Conservation (phyloP, 139 green algal species). For the Spirogloea muscicola region DNA sequence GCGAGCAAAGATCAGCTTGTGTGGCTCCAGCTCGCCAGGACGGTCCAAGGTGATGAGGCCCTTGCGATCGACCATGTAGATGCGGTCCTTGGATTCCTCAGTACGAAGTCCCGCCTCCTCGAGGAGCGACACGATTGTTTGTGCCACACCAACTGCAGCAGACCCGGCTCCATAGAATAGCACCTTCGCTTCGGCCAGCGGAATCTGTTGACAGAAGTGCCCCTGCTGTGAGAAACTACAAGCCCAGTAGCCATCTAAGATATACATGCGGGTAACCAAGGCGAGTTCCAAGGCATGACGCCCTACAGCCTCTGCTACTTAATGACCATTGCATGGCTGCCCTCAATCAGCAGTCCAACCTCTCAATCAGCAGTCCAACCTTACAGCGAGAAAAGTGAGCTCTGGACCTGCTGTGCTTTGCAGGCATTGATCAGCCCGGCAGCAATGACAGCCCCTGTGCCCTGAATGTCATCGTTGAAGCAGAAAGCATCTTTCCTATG, state of each 20-base stretch:
- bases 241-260: background rate
- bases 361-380: too few relatives aligned
- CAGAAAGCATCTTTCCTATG: conserved; percentile 8
- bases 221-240: background rate
- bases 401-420: background rate
- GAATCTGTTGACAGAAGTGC: background rate
- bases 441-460: conserved; percentile 15
- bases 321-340: too few relatives aligned
- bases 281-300: too few relatives aligned
- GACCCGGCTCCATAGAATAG: conserved; percentile 2
- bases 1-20: too few relatives aligned
- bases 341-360: too few relatives aligned
- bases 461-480: conserved; percentile 42
- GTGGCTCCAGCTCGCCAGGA: too few relatives aligned
- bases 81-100: background rate
- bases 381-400: background rate
- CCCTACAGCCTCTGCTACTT: too few relatives aligned
- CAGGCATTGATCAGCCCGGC: conserved; percentile 13
- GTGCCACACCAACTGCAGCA: background rate
- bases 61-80: too few relatives aligned
- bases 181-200: background rate
- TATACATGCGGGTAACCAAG: background rate
- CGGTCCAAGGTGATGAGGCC: too few relatives aligned
- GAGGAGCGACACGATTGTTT: background rate
- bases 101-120: background rate